These are phyloP conservation scores for Leishmania guyanensis DNA, from an alignment of 208 protist genomes.

Conservation along the genomic window DNA sequence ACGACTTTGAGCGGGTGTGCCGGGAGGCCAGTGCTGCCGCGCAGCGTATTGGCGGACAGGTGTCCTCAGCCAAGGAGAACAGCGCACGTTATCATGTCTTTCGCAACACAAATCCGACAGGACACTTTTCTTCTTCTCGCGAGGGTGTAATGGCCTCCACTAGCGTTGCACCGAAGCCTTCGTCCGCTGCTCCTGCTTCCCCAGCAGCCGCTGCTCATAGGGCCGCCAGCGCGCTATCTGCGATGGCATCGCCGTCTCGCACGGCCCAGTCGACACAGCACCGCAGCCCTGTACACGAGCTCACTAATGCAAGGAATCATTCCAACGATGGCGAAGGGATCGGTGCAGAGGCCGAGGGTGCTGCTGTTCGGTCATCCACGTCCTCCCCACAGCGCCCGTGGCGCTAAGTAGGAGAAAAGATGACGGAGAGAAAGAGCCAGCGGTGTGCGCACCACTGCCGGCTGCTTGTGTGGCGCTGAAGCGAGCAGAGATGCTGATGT, in stretches of 20 bases:
- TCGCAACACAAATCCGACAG: slow-evolving; percentile 40
- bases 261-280: slow-evolving; percentile 10
- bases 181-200: background rate
- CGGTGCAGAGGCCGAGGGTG: background rate
- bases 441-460: background rate
- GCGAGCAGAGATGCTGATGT: background rate
- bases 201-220: background rate
- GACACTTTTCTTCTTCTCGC: slow-evolving; percentile 4
- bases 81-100: slow-evolving; percentile 41
- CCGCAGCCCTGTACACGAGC: slow-evolving; percentile 11
- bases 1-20: slow-evolving; percentile 60
- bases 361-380: slow-evolving; percentile 4
- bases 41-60: slow-evolving; percentile 51
- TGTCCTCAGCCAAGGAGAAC: slow-evolving; percentile 34
- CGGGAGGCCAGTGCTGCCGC: slow-evolving; percentile 59
- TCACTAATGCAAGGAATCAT: background rate
- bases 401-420: background rate
- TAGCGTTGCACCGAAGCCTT: background rate
- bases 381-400: slow-evolving; percentile 32
- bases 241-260: background rate
- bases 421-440: background rate
- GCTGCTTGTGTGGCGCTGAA: background rate
- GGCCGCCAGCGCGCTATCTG: background rate
- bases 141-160: background rate
- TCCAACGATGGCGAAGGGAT: background rate